Conservation (phyloP, 441 rosid species). For the Raphanus hybrid region DNA sequence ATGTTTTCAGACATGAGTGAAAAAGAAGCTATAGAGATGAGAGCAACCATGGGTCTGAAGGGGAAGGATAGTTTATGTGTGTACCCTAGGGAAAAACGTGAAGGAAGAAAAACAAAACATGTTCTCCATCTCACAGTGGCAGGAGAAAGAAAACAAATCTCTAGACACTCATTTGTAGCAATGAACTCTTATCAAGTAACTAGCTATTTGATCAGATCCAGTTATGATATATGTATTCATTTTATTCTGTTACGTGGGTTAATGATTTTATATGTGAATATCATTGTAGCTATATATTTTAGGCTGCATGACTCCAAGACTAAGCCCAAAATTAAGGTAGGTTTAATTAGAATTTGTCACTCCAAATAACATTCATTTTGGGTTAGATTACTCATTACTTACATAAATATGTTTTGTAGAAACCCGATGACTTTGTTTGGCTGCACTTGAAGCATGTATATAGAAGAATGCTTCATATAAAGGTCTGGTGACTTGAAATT, state of each 20-base stretch:
- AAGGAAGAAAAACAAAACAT: too few relatives aligned
- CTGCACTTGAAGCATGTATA: not conserved
- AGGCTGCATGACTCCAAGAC: not conserved
- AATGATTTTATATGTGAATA: not conserved
- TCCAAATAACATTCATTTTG: too few relatives aligned
- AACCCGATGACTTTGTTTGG: not conserved
- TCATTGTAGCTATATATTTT: not conserved
- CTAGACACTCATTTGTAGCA: too few relatives aligned
- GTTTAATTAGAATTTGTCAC: too few relatives aligned
- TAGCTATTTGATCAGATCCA: not conserved
- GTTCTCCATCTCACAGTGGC: too few relatives aligned
- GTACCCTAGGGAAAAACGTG: too few relatives aligned
- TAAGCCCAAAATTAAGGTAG: not conserved
- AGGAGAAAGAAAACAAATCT: too few relatives aligned
- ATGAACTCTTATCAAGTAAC: not conserved
- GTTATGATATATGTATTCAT: not conserved
- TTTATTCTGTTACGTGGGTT: not conserved
- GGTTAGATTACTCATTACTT: not conserved
- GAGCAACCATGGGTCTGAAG: too few relatives aligned
- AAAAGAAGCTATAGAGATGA: too few relatives aligned
- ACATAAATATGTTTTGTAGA: not conserved
- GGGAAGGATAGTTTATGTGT: too few relatives aligned
- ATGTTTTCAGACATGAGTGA: too few relatives aligned
- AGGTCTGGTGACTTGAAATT: not conserved
- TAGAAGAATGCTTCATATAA: not conserved